Percentiles rank a stretch among this genome's conserved stretches.
These are phyloP conservation scores for Scheffersomyces segobiensis DNA, from an alignment of 1,139 yeast species.

Conservation along the genomic window DNA sequence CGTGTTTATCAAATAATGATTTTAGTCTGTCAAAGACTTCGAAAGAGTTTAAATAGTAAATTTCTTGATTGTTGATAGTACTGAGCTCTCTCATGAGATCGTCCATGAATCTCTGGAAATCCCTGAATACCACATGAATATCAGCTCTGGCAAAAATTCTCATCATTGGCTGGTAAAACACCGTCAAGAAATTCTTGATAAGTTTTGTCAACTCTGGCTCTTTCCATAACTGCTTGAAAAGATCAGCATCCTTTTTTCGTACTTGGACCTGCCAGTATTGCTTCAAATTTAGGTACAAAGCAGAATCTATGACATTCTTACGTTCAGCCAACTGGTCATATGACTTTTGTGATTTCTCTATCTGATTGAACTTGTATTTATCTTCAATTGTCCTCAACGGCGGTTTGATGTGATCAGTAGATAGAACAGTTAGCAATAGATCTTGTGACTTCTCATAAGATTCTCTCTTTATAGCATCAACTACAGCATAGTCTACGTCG, in stretches of 20 bases:
- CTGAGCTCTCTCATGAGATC: constrained; percentile 61
- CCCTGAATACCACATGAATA: constrained; percentile 71
- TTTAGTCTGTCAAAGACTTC: constrained; percentile 67
- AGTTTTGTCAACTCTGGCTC: constrained; percentile 77
- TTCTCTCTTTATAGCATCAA: constrained; percentile 25
- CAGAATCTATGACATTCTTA: constrained; percentile 15
- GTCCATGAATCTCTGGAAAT: constrained; percentile 69
- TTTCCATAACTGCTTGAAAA: constrained; percentile 76
- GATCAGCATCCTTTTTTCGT: constrained; percentile 72
- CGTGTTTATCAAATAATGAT: constrained; percentile 66
- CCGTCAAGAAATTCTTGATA: constrained; percentile 68
- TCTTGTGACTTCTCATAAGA: constrained; percentile 21
- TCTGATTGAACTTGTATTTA: constrained; percentile 3
- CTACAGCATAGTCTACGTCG: constrained; percentile 12
- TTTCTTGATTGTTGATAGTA: constrained; percentile 48
- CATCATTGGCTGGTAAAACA: constrained; percentile 84
- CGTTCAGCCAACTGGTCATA: constrained; percentile 18
- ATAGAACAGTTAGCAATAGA: constrained; percentile 25
- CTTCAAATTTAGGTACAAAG: constrained; percentile 49
- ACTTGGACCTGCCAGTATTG: constrained; percentile 66
- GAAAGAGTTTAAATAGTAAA: constrained; percentile 43
- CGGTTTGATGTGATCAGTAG: constrained; percentile 22
- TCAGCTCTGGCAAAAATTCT: constrained; percentile 74
- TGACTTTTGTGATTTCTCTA: constrained; percentile 20
- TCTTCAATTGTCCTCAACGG: constrained; percentile 4